Base-by-base conservation (phyloP, 345 rosid genomes). In the Acer yangbiense region DNA sequence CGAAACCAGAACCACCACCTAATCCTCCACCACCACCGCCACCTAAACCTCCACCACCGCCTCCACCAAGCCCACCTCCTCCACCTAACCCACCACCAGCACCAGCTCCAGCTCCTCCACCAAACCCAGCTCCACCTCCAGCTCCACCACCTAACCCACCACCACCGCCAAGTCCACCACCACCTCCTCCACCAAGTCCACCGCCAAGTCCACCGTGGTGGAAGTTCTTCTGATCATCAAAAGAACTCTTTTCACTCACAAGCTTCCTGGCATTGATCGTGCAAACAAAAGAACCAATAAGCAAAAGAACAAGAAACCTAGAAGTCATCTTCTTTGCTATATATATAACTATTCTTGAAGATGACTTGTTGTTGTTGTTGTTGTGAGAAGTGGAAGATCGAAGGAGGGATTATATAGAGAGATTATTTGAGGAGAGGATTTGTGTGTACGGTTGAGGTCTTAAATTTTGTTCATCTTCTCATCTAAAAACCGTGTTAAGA, bases 141-240 rank as follows among this genome's bases (percentile, higher is more conserved):
- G 63, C 80, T 7, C 85, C 83, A 0, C 85, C 87, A n/a, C 87
- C 87, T 50, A 65, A 32, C 12, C 84, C 87, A 3, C 76, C 85
- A 3, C 88, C 88, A 48, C 75, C 83, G 7, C 84, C 84, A 3
- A 73, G 66, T 7, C 84, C 83, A 12, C 77, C 85, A 0, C 87
- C 84, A 7, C 73, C 79, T 3, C 83, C 87, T 0, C 79, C 78
- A 16, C 87, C 87, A 23, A 73, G 78, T 7, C 25, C 25, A 23
- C 82, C 80, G 0, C 88, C 88, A 32, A 75, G 6, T 79, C 76
- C 0, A 0, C 71, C 77, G n/a, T 20, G 78, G 44, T 25, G 83
- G 71, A 85, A 77, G 81, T 71, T 87, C 68, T 89, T 87, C 80
- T 85, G 73, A 61, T 87, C 88, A 50, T 79, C 80, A 54, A 83